These are phyloP conservation scores for Tetrapisispora taiwanensis DNA, from an alignment of 805 yeast genomes.

Conservation along the genomic window DNA sequence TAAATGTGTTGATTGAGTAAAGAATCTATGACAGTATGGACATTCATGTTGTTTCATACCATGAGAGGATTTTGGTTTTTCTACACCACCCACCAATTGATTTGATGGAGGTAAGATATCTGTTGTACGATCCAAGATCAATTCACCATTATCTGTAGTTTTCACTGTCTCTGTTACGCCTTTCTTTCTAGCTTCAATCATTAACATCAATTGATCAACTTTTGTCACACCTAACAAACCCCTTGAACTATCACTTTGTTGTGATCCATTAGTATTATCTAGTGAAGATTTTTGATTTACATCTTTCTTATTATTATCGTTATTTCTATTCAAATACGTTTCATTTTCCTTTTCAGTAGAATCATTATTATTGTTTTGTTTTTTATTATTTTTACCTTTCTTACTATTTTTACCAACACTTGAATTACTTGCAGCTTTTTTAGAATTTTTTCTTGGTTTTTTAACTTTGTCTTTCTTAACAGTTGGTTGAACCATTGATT, in stretches of 20 bases:
- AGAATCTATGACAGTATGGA: constrained; percentile 66
- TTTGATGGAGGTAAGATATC: constrained; percentile 48
- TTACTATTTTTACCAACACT: neutral
- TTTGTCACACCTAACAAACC: constrained; percentile 78
- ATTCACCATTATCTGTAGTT: constrained; percentile 60
- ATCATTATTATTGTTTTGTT: too few relatives aligned
- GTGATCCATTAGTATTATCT: neutral
- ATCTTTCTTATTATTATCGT: neutral
- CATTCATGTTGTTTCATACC: constrained; percentile 53
- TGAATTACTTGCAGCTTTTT: neutral
- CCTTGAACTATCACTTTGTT: constrained; percentile 45
- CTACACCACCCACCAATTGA: constrained; percentile 72
- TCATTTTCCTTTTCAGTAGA: neutral
- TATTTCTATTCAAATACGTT: neutral
- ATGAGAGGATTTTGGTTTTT: constrained; percentile 39
- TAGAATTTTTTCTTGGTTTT: constrained; percentile 1
- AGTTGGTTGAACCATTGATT: neutral
- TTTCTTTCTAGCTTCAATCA: constrained; percentile 78
- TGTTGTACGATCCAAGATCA: constrained; percentile 40
- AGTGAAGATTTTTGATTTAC: neutral
- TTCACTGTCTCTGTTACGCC: constrained; percentile 56
- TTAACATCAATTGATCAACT: constrained; percentile 84
- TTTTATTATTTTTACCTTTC: neutral
- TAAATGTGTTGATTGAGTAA: constrained; percentile 83
- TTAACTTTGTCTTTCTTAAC: neutral